Base-by-base conservation (phyloP, 1,284 basidiomycete species). In the Pyrrhoderma noxium region DNA sequence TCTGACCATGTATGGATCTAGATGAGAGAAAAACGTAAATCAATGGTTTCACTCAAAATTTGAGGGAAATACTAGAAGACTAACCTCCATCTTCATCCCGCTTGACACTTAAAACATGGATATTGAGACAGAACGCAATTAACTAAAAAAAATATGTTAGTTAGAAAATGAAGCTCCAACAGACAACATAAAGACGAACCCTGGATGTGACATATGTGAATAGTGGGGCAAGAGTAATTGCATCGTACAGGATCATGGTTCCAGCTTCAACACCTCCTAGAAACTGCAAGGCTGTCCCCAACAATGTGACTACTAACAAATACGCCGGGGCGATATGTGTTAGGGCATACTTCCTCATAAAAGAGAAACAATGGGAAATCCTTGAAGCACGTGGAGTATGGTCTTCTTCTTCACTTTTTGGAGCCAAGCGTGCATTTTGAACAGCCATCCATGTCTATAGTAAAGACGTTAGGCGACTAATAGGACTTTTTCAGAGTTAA, bases 391-490 rank as follows among this genome's bases (percentile, higher is more conserved):
- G 7, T 25, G 45, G 7, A 3, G 3, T 23, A 31, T n/a, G 27
- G 11, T 11, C 5, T 5, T 5, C 27, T 31, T 31, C 27, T 11
- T 31, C 11, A 31, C 11, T 31, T 5, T 31, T 31, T 21, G 4
- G 13, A 21, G 14, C 22, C 11, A 22, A 9, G 9, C 23, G 45
- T 13, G 38, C 39, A 18, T 52, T 46, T 37, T 53, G 47, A 1
- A 49, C 46, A 8, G 52, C 52, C 14, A 53, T 21, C 52, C 52
- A 53, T 14, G 52, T 49, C 52, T 53, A 39, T 16, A 37, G 38
- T 3, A 19, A 22, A 46, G 4, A 13, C 34, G 19, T 5, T 40
- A 5, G n/a, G 38, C n/a, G 5, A 16, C 16, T 7, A n/a, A 4
- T 5, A 7, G 4, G 38, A 40, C n/a, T 18, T 22, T 16, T 18